Base-by-base conservation (phyloP, 305 asterid species). In the Ruellia speciosa region DNA sequence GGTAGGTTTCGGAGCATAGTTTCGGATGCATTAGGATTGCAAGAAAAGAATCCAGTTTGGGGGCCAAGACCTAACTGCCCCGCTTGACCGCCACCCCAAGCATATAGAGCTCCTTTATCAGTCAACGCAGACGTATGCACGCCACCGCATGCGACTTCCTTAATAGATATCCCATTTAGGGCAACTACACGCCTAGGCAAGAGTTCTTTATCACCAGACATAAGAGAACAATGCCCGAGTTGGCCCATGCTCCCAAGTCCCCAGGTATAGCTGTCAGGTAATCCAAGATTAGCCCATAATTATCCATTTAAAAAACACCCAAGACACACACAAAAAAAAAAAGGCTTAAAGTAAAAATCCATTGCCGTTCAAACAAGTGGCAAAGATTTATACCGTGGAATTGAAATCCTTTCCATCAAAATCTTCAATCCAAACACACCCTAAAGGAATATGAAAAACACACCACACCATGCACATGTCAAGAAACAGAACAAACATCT, bases 51-150 rank as follows among this genome's bases (percentile, higher is more conserved):
- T 52, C 86, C 95, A n/a, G 56, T 77, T 49, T 74, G 82, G 9
- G 96, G 97, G 31, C 99, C 99, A 18, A 93, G 86, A 54, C 99
- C 99, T 56, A 93, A 73, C 70, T 88, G 99, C 56, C 99, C 99
- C 6, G 77, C 79, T 63, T 86, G 97, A 65, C 96, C 82, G 47
- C 99, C 96, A 15, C 97, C 97, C 97, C 99, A 93, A 62, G 94
- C 89, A 61, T 88, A 93, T 48, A 93, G 81, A 65, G 95, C 86
- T 51, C 96, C 96, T 60, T 81, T 81, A 45, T 70, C 75, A 3
- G 99, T 86, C 79, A 86, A 66, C 15, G 95, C 96, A 62, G 97
- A 93, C 0, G 92, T 88, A 68, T 93, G 99, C 45, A 93, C 86
- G 9, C 99, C 97, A 20, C 99, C 96, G 62, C 96, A 88, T 43